Evolutionary conservation across 2,329 filamentous ascomycete species (phyloP).

Genomic region (Chrysoporthe puriensis): DNA sequence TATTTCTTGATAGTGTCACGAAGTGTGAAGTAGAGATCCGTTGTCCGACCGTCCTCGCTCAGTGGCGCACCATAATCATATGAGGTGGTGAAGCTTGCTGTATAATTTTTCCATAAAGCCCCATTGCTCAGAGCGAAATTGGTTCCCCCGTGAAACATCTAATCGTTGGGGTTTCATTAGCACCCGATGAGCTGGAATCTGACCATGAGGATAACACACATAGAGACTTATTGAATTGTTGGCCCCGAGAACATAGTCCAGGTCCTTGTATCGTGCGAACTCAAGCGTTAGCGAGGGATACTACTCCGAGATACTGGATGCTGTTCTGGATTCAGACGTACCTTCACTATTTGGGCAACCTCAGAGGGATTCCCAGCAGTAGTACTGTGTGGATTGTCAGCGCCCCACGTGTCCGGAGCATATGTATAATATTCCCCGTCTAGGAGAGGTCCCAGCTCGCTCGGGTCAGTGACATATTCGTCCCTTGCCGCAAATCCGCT

Average conservation of each 20-base stretch:
- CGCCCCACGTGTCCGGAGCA: constrained; percentile 49
- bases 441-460: constrained; percentile 48
- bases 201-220: constrained; percentile 9
- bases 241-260: constrained; percentile 43
- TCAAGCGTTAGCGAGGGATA: background rate
- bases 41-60: constrained; percentile 53
- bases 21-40: constrained; percentile 46
- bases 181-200: background rate
- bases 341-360: constrained; percentile 34
- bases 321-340: background rate
- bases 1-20: constrained; percentile 45
- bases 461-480: constrained; percentile 46
- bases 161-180: background rate
- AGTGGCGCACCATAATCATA: constrained; percentile 57
- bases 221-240: constrained; percentile 52
- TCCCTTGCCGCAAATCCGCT: constrained; percentile 46
- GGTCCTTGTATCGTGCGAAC: constrained; percentile 32
- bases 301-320: too few species aligned
- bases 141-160: constrained; percentile 57
- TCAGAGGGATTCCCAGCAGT: constrained; percentile 35
- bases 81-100: constrained; percentile 47
- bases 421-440: constrained; percentile 55
- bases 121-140: constrained; percentile 55
- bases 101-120: constrained; percentile 46
- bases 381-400: constrained; percentile 42